A percentile compares a stretch with the other conserved stretches of the same genome.
Evolutionary conservation across 306 rosid species (phyloP).

Genomic region (Leucaena leucocephala): DNA sequence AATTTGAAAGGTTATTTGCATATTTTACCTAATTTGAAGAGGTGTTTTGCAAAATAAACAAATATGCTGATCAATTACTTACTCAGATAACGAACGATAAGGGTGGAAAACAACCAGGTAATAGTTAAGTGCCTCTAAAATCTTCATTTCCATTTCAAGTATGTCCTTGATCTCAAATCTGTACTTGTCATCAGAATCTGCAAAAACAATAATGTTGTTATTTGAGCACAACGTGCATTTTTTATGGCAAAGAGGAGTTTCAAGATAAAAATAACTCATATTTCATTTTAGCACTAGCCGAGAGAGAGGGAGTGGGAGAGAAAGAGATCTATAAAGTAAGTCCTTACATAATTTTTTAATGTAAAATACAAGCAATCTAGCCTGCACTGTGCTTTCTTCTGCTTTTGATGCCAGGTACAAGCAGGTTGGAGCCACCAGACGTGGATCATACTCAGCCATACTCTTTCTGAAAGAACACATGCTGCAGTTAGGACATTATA

Average conservation of each 20-base stretch:
- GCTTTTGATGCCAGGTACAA: conserved; percentile 90
- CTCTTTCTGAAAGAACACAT: conserved; percentile 65
- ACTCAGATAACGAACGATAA: conserved; percentile 88
- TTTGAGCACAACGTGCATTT: conserved; percentile 34
- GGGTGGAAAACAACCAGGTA: conserved; percentile 95
- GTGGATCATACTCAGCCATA: conserved; percentile 90
- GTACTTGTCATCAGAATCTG: conserved; percentile 85
- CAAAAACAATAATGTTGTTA: conserved; percentile 24
- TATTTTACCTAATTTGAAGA: conserved; percentile 1
- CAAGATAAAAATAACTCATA: conserved; percentile 32
- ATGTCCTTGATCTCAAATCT: conserved; percentile 89
- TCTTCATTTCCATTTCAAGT: conserved; percentile 98
- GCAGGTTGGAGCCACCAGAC: conserved; percentile 94
- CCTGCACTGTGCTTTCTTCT: conserved; percentile 94
- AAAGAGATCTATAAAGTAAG: conserved; percentile 4
- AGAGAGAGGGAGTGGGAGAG: not conserved
- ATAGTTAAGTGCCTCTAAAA: conserved; percentile 91
- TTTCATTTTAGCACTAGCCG: conserved; percentile 23
- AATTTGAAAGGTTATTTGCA: not conserved
- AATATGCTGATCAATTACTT: conserved; percentile 47
- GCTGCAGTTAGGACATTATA: conserved; percentile 15
- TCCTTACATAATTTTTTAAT: conserved; percentile 63
- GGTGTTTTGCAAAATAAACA: conserved; percentile 16
- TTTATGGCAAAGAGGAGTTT: conserved; percentile 19
- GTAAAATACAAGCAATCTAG: conserved; percentile 79